Percentiles rank a stretch among this genome's conserved stretches.
phyloP scores from a whole-genome alignment of 805 yeast species.

The Candida piceae region DNA sequence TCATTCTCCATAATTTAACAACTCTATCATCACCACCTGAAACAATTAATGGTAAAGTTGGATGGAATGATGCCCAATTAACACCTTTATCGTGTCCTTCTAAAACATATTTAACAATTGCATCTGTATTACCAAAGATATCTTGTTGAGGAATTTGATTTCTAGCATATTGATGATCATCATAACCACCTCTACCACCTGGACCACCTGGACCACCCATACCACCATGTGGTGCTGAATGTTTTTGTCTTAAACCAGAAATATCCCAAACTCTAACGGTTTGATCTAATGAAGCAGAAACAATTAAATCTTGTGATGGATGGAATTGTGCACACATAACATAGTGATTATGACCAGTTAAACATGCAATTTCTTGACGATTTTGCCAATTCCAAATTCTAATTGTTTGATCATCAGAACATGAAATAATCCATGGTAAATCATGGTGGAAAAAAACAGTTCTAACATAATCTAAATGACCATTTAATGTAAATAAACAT shows the following conservation, averaged over 20 bases:
- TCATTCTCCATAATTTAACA: constrained; percentile 95
- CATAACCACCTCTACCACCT: constrained; percentile 34
- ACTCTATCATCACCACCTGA: constrained; percentile 96
- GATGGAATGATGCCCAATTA: constrained; percentile 98
- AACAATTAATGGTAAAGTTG: constrained; percentile 88
- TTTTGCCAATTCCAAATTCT: constrained; percentile 99
- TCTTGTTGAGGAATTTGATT: constrained; percentile 81
- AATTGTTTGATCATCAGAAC: constrained; percentile 97
- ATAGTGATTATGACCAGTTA: constrained; percentile 97
- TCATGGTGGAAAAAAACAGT: constrained; percentile 93
- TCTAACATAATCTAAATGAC: constrained; percentile 94
- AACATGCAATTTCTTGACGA: constrained; percentile 92
- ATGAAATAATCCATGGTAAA: constrained; percentile 94
- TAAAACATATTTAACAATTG: constrained; percentile 88
- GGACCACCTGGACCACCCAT: constrained; percentile 30
- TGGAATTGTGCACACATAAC: constrained; percentile 98
- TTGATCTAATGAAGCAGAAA: constrained; percentile 93
- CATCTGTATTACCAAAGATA: constrained; percentile 90
- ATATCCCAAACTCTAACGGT: constrained; percentile 99
- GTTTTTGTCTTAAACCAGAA: constrained; percentile 88
- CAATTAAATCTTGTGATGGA: constrained; percentile 89
- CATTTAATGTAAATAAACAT: constrained; percentile 84
- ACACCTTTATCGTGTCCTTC: constrained; percentile 99
- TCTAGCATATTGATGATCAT: constrained; percentile 44
- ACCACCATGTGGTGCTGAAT: constrained; percentile 62